phyloP scores from a whole-genome alignment of 108 stramenopile species.

The Bacterosira constricta region DNA sequence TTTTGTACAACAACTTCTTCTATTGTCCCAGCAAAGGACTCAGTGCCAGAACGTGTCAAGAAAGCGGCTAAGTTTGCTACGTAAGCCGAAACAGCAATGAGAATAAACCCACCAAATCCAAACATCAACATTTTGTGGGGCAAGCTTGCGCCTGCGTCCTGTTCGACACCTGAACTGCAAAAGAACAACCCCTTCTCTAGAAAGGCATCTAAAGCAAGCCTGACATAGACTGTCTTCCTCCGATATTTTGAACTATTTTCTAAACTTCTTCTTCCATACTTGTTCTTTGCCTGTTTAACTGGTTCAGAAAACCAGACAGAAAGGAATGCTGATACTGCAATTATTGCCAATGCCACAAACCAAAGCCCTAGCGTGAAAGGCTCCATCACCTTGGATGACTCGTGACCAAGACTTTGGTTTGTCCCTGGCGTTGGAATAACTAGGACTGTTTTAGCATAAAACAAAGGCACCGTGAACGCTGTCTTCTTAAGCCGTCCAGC shows the following conservation, averaged over 20 bases:
- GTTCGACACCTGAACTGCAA: constrained; percentile 2
- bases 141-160: neutral
- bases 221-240: neutral
- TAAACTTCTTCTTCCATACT: too few relatives aligned
- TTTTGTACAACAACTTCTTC: neutral
- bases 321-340: neutral
- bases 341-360: neutral
- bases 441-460: neutral
- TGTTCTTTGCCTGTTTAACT: neutral
- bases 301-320: neutral
- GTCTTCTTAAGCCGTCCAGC: neutral
- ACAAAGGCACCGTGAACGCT: neutral
- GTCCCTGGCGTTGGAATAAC: neutral
- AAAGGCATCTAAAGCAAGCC: neutral
- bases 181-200: constrained; percentile 1
- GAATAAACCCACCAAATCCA: neutral
- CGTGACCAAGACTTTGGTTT: neutral
- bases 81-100: neutral
- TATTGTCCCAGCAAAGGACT: neutral
- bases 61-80: constrained; percentile 1
- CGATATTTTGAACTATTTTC: neutral
- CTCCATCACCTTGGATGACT: constrained; percentile 1
- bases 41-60: neutral
- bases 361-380: constrained; percentile 1
- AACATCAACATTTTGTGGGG: constrained; percentile 1